phyloP scores from a whole-genome alignment of 345 rosid genomes.

The Rhodamnia rubescens region DNA sequence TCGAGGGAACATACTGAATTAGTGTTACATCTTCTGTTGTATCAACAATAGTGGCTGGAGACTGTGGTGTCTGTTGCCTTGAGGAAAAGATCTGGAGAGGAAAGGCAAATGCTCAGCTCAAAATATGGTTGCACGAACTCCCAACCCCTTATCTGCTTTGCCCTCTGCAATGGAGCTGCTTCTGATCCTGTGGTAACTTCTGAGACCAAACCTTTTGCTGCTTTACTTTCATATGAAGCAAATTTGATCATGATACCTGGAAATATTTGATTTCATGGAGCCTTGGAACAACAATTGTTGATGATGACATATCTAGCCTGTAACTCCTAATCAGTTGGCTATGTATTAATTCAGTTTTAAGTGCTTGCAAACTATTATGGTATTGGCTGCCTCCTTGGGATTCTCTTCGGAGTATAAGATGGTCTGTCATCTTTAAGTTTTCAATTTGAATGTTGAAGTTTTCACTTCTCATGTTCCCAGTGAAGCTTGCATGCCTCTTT shows the following conservation, averaged over 20 bases:
- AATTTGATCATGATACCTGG: neutral
- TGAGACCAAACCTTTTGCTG: neutral
- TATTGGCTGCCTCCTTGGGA: neutral
- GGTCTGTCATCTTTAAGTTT: neutral
- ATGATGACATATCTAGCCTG: neutral
- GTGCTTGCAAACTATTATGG: neutral
- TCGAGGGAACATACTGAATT: neutral
- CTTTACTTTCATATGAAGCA: neutral
- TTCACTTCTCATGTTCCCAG: neutral
- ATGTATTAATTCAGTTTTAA: neutral
- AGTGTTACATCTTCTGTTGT: neutral
- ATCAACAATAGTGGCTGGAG: conserved; percentile 62
- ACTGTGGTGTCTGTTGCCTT: conserved; percentile 63
- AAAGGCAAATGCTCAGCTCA: conserved; percentile 39
- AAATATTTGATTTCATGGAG: neutral
- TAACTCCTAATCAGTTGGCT: neutral
- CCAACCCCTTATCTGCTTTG: conserved; percentile 65
- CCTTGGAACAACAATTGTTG: neutral
- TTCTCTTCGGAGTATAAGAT: neutral
- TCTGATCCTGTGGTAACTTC: conserved; percentile 78
- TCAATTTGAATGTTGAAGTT: neutral
- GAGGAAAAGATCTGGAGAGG: conserved; percentile 65
- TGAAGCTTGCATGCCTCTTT: neutral
- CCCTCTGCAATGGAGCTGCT: conserved; percentile 74
- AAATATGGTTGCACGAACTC: conserved; percentile 45